Conservation (phyloP, 2,329 filamentous ascomycete species). For the Penicillium sp. region DNA sequence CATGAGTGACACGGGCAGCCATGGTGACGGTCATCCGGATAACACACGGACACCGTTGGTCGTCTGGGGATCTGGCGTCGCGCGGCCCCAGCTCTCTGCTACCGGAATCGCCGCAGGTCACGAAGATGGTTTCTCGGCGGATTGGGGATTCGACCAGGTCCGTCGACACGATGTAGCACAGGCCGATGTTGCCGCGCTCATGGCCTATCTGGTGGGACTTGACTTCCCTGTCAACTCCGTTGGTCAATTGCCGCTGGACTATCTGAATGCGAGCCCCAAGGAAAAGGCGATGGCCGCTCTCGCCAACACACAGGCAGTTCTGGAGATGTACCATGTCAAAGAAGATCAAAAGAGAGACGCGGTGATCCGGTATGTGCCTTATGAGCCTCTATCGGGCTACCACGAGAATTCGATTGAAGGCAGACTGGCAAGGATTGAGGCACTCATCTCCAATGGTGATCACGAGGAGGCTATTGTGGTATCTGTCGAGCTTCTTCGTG, state of each 20-base stretch:
- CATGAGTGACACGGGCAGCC: constrained; percentile 99
- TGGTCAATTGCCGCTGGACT: constrained; percentile 83
- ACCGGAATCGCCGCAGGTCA: constrained; percentile 71
- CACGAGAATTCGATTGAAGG: constrained; percentile 61
- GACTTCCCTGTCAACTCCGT: constrained; percentile 96
- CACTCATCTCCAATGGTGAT: constrained; percentile 64
- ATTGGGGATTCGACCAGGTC: constrained; percentile 81
- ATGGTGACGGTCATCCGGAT: constrained; percentile 95
- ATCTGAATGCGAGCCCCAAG: constrained; percentile 67
- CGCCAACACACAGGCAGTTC: constrained; percentile 78
- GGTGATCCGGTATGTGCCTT: constrained; percentile 76
- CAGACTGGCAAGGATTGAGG: constrained; percentile 66
- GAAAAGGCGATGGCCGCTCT: constrained; percentile 83
- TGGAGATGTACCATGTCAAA: constrained; percentile 96
- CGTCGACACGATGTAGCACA: constrained; percentile 88
- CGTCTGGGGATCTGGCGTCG: constrained; percentile 88
- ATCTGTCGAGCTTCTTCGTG: constrained; percentile 72
- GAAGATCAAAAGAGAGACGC: constrained; percentile 77
- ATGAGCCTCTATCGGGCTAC: constrained; percentile 64
- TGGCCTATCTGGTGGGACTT: constrained; percentile 86
- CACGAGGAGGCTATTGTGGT: constrained; percentile 77
- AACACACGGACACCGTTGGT: constrained; percentile 94
- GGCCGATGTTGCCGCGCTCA: constrained; percentile 89
- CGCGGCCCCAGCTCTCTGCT: constrained; percentile 63
- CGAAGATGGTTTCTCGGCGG: constrained; percentile 79